A percentile compares a stretch with the other conserved stretches of the same genome.
Evolutionary conservation across 805 yeast genomes (phyloP).

Genomic region (Hanseniaspora meyeri): DNA sequence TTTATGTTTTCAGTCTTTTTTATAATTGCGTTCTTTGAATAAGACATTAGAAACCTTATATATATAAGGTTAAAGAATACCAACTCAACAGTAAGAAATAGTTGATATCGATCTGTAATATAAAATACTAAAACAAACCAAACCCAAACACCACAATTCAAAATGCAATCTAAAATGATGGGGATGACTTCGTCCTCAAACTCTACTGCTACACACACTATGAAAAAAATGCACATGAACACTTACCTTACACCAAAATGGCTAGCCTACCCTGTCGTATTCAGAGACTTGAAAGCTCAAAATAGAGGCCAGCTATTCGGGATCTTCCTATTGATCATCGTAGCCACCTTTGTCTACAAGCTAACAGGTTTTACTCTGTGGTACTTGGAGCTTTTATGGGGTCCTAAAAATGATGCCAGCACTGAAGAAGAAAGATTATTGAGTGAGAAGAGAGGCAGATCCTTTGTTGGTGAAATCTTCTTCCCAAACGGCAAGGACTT

Average conservation of each 20-base stretch:
- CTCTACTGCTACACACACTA: neutral
- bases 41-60: no score
- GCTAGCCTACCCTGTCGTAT: slow-evolving; percentile 49
- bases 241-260: slow-evolving; percentile 42
- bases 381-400: slow-evolving; percentile 54
- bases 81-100: neutral
- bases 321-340: slow-evolving; percentile 50
- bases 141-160: no score
- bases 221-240: slow-evolving; percentile 37
- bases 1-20: no score
- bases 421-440: slow-evolving; percentile 26
- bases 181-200: neutral
- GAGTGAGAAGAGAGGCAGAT: slow-evolving; percentile 15
- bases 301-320: slow-evolving; percentile 58
- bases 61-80: no score
- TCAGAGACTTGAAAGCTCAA: slow-evolving; percentile 41
- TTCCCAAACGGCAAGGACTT: slow-evolving; percentile 16
- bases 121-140: neutral
- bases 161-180: neutral
- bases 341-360: slow-evolving; percentile 45
- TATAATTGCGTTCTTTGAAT: no score
- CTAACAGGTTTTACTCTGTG: slow-evolving; percentile 47
- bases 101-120: no score
- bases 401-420: slow-evolving; percentile 15
- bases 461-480: slow-evolving; percentile 18